Evolutionary conservation across 176 grass and related monocot species (phyloP), one percentile per base, ranked within the genome.

Genomic region (Puccinellia tenuiflora): DNA sequence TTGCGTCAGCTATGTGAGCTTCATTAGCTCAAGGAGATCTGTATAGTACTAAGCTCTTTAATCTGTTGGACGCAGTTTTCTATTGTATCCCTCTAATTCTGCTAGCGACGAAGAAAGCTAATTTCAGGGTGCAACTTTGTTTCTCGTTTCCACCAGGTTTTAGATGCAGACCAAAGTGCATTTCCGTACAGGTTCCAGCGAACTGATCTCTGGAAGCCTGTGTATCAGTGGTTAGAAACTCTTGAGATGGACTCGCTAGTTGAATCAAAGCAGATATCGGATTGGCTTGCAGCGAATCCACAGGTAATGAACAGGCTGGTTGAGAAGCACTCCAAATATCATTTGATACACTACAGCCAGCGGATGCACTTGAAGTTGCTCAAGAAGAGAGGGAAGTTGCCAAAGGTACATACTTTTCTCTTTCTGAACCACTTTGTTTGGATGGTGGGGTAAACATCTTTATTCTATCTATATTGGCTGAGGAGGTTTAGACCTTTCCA

Each of bases 321-420:
- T 30, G 86, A 93, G 82, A 98, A 95, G 88, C 96, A 95, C 81
- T 98, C 96, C 33, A 94, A 90, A 25, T 98, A 98, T 61, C 96
- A 98, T 86, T 86, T 95, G 85, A 92, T 93, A 72, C 96, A 98
- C 79, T 98, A 95, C 83, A 95, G 88, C 55, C 96, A 98, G 85
- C 90, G 96, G 85, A 90, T 98, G 92, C 96, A 95, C 60, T 86
- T 95, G 87, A 98, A 95, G 46, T 69, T 98, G 88, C 79, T 98
- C 76, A 98, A 98, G 84, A 98, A 95, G 80, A 93, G 70, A 84
- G 96, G 91, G 13, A 98, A 95, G 78, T 42, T 95, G 75, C 92
- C 96, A 80, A 98, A 95, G 89, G 96, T 98, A 68, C 80, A 63
- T 43, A 51, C 16, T 73, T 86, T 15, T 48, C 46, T 48, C 46